Evolutionary conservation across 345 rosid genomes (phyloP).

Genomic region (Cardamine occulta): DNA sequence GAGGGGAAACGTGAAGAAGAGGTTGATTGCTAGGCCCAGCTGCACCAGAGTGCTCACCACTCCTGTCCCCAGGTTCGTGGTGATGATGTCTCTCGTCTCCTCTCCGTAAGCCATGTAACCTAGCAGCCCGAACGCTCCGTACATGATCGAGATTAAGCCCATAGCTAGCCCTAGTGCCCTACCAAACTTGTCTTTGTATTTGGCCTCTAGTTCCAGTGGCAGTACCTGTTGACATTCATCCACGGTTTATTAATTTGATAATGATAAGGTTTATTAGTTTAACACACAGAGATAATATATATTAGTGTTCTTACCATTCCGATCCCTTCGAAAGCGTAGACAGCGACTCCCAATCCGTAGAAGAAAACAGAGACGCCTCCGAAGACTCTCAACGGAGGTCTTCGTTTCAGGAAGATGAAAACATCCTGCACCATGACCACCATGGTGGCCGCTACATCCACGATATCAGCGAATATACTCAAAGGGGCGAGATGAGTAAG

Average conservation of each 20-base stretch:
- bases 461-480: slow-evolving; percentile 80
- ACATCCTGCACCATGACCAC: slow-evolving; percentile 70
- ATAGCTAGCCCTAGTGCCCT: slow-evolving; percentile 56
- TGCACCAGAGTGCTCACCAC: slow-evolving; percentile 60
- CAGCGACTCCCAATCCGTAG: slow-evolving; percentile 74
- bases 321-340: slow-evolving; percentile 76
- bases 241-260: no score
- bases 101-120: slow-evolving; percentile 83
- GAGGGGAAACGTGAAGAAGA: slow-evolving; percentile 70
- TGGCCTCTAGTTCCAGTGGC: slow-evolving; percentile 69
- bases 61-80: slow-evolving; percentile 69
- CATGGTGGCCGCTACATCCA: slow-evolving; percentile 67
- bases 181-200: slow-evolving; percentile 62
- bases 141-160: slow-evolving; percentile 59
- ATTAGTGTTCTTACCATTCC: slow-evolving; percentile 53
- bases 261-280: not conserved
- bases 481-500: slow-evolving; percentile 77
- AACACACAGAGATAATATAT: not conserved
- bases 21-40: slow-evolving; percentile 64
- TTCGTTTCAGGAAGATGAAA: slow-evolving; percentile 44
- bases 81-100: slow-evolving; percentile 69
- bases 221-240: slow-evolving; percentile 41
- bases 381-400: slow-evolving; percentile 56
- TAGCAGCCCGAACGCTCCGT: slow-evolving; percentile 60
- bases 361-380: slow-evolving; percentile 67